phyloP scores from a whole-genome alignment of 2,329 filamentous ascomycete species.

The Hymenoscyphus fraxineus region DNA sequence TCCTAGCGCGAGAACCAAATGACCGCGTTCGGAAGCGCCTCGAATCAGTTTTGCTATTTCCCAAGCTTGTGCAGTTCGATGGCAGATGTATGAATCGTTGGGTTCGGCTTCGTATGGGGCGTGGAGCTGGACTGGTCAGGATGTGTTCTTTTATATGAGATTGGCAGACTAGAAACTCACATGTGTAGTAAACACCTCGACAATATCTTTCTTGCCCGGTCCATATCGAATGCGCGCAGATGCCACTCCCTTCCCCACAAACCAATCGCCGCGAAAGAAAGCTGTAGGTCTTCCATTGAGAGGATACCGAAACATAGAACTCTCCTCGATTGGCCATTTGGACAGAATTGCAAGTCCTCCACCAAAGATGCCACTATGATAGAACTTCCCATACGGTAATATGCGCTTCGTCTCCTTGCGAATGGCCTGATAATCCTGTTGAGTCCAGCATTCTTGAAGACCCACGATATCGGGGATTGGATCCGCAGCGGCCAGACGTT shows the following conservation, averaged over 20 bases:
- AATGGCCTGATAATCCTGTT: conserved; percentile 77
- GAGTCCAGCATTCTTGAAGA: conserved; percentile 93
- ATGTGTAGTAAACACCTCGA: conserved; percentile 93
- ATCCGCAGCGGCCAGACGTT: conserved; percentile 63
- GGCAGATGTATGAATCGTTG: conserved; percentile 81
- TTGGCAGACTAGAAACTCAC: conserved; percentile 40
- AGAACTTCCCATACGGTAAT: conserved; percentile 90
- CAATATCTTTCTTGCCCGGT: conserved; percentile 57
- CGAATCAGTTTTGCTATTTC: conserved; percentile 87
- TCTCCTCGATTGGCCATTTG: conserved; percentile 88
- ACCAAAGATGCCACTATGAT: conserved; percentile 83
- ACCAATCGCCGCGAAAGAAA: conserved; percentile 95
- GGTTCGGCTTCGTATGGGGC: conserved; percentile 80
- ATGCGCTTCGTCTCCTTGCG: conserved; percentile 67
- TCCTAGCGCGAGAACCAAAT: conserved; percentile 79
- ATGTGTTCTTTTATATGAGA: conserved; percentile 1
- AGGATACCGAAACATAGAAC: conserved; percentile 80
- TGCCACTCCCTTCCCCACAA: conserved; percentile 89
- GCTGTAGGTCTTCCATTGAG: conserved; percentile 90
- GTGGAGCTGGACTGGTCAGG: conserved; percentile 59
- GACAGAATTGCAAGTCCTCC: conserved; percentile 85
- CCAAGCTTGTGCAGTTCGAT: conserved; percentile 91
- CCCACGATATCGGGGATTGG: conserved; percentile 80
- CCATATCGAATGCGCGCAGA: conserved; percentile 75
- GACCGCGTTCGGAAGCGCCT: conserved; percentile 72